Conservation (phyloP, 345 rosid genomes). For the Pseudoturritis turrita region DNA sequence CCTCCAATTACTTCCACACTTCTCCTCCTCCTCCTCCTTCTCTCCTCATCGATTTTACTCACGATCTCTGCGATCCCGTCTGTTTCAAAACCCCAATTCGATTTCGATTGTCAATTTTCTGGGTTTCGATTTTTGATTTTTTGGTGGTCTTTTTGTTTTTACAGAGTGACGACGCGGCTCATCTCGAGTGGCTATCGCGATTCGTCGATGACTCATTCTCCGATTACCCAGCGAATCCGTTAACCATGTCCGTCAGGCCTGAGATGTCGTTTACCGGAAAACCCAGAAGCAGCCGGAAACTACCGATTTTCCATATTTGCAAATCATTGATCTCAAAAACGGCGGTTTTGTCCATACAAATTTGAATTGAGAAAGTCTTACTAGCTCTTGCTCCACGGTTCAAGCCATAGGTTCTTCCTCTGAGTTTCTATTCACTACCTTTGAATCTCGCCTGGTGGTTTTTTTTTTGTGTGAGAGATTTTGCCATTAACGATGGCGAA, state of each 20-base stretch:
- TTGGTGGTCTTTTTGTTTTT: neutral
- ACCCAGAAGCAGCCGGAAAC: slow-evolving; percentile 41
- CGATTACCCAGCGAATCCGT: slow-evolving; percentile 45
- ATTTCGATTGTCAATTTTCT: neutral
- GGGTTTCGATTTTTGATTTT: neutral
- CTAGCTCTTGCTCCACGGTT: slow-evolving; percentile 70
- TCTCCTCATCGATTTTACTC: slow-evolving; percentile 43
- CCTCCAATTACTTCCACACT: slow-evolving; percentile 25
- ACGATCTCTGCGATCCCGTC: slow-evolving; percentile 69
- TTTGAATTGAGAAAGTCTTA: slow-evolving; percentile 66
- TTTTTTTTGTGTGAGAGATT: too few relatives aligned
- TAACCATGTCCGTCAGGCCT: slow-evolving; percentile 31
- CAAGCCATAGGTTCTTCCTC: slow-evolving; percentile 77
- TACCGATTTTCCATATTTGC: slow-evolving; percentile 79
- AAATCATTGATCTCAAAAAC: slow-evolving; percentile 62
- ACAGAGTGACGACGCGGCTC: slow-evolving; percentile 82
- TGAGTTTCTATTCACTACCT: slow-evolving; percentile 63
- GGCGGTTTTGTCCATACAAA: slow-evolving; percentile 59
- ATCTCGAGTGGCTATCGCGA: slow-evolving; percentile 77
- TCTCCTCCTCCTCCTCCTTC: slow-evolving; percentile 24
- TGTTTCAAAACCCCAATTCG: neutral
- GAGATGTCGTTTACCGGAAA: slow-evolving; percentile 41
- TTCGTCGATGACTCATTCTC: slow-evolving; percentile 71
- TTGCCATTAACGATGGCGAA: too few relatives aligned
- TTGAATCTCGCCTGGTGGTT: slow-evolving; percentile 85